Percentiles rank a stretch among this genome's conserved stretches.
phyloP scores from a whole-genome alignment of 2,329 filamentous ascomycete species.

The Botrytis cinerea region DNA sequence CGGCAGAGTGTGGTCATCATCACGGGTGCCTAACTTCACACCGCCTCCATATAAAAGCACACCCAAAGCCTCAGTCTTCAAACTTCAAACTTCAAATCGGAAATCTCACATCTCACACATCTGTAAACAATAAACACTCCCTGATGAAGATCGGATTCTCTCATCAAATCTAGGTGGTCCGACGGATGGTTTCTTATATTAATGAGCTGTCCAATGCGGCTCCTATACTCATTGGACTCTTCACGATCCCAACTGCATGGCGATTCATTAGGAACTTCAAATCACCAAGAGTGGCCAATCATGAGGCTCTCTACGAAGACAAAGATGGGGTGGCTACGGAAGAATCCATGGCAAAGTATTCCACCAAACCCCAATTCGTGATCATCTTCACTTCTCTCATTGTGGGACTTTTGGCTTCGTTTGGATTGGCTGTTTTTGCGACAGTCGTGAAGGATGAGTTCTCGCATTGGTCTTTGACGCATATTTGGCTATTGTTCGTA shows the following conservation, averaged over 20 bases:
- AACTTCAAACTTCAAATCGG: not conserved
- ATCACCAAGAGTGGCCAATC: conserved; percentile 27
- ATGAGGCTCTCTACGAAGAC: conserved; percentile 57
- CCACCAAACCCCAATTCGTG: conserved; percentile 57
- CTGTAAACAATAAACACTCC: not conserved
- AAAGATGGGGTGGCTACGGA: conserved; percentile 66
- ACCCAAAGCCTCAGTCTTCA: not conserved
- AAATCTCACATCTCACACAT: not conserved
- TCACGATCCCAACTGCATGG: conserved; percentile 33
- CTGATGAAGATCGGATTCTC: not conserved
- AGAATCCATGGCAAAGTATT: conserved; percentile 62
- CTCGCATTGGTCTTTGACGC: conserved; percentile 44
- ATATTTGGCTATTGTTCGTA: conserved; percentile 59
- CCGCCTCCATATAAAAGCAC: conserved; percentile 12
- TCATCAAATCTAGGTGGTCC: conserved; percentile 18
- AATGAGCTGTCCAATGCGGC: conserved; percentile 22
- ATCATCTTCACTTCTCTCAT: conserved; percentile 53
- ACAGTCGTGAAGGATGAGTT: conserved; percentile 42
- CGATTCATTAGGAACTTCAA: conserved; percentile 29
- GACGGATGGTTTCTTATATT: conserved; percentile 22
- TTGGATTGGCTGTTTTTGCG: conserved; percentile 56
- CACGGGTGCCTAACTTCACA: conserved; percentile 11
- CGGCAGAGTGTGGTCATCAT: not conserved
- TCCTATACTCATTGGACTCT: conserved; percentile 25
- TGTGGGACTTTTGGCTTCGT: conserved; percentile 55